Evolutionary conservation across 768 basidiomycete genomes (phyloP).

Genomic region (Paxillus rubicundulus): DNA sequence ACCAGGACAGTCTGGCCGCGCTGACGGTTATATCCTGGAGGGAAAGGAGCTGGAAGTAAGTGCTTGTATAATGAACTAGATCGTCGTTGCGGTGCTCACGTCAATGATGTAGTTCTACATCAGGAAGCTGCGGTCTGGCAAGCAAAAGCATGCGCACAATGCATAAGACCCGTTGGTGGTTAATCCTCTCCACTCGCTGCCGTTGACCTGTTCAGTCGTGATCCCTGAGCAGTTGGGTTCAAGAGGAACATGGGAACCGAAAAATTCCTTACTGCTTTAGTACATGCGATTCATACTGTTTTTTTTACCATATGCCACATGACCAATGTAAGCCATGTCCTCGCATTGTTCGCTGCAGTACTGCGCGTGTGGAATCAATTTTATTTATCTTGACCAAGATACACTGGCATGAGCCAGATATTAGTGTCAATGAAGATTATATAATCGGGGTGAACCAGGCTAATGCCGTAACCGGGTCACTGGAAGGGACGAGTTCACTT

Average conservation of each 20-base stretch:
- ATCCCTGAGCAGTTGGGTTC: constrained; percentile 4
- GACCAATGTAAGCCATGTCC: constrained; percentile 10
- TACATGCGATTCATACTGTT: constrained; percentile 9
- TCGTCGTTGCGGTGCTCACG: constrained; percentile 18
- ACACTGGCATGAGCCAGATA: not conserved
- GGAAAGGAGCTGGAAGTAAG: constrained; percentile 96
- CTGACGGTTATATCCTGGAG: constrained; percentile 97
- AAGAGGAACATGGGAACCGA: constrained; percentile 1
- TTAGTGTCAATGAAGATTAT: constrained; percentile 1
- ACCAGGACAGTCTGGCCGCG: constrained; percentile 95
- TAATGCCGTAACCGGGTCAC: constrained; percentile 33
- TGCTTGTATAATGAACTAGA: not conserved
- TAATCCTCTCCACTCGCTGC: not conserved
- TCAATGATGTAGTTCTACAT: constrained; percentile 74
- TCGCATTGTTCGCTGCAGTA: not conserved
- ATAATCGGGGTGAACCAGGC: not conserved
- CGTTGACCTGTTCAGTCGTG: constrained; percentile 1
- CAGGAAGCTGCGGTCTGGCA: constrained; percentile 88
- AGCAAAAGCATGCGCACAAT: constrained; percentile 86
- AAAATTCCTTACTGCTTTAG: constrained; percentile 11
- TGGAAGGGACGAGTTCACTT: constrained; percentile 16
- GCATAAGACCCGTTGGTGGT: constrained; percentile 27
- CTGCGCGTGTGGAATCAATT: not conserved
- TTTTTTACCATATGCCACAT: constrained; percentile 7
- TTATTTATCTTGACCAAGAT: not conserved